Base-by-base conservation (phyloP, 805 yeast species). In the Ogataea pilisensis region DNA sequence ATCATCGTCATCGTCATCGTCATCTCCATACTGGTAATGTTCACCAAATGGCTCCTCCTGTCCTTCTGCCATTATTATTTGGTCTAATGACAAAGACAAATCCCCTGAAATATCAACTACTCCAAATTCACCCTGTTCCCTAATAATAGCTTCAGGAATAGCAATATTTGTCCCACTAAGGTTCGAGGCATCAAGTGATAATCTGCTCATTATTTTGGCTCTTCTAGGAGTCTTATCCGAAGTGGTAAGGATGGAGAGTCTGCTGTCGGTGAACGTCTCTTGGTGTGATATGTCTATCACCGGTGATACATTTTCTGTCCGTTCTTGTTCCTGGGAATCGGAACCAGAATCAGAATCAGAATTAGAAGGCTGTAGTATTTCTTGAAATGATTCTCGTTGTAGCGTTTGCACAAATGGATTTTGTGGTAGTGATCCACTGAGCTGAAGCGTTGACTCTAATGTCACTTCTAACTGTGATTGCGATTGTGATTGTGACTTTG, bases 111-210 rank as follows among this genome's bases (percentile, higher is more conserved):
- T 18, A 16, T 54, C 54, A 7, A 11, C 5, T 5, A 39, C 12
- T 13, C 53, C 57, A 43, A 49, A 52, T n/a, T 51, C 60, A 9
- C 61, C 62, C 16, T 49, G 49, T 35, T 58, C 57, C 24, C 60
- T 41, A 2, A 61, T 49, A 9, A 63, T 58, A 13, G 65, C 67
- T 39, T 61, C 62, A 2, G 67, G 67, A 7, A 63, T 39, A 2
- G 67, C 66, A 18, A 63, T 51, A 35, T 58, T 60, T 1, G 64
- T 51, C 12, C 60, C 61, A n/a, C 49, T 46, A 4, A 54, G 48
- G 5, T 53, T 17, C 2, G 60, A 42, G 3, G 50, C 47, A 16
- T 55, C 60, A 12, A 58, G 20, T 1, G 64, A 58, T 20, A 60
- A 40, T 24, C 64, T 30, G 37, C 51, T 44, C 9, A 60, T 52